phyloP scores from a whole-genome alignment of 169 alveolate species.

The Cryptosporidium viatorum region DNA sequence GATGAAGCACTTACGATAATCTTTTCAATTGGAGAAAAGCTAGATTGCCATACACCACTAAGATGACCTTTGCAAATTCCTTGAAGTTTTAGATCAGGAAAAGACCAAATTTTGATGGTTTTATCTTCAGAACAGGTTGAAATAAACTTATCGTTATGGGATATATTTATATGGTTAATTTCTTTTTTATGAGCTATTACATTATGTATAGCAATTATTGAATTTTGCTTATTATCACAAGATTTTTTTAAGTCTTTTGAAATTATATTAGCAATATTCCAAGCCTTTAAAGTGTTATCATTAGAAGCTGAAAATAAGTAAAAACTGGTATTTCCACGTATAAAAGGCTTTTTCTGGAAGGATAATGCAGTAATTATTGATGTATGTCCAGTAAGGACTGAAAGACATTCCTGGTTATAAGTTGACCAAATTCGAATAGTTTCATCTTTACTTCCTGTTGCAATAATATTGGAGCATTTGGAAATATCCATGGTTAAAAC shows the following conservation, averaged over 20 bases:
- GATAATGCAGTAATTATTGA: slow-evolving; percentile 86
- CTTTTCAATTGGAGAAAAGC: slow-evolving; percentile 84
- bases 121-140: slow-evolving; percentile 89
- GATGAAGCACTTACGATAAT: slow-evolving; percentile 86
- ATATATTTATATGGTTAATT: slow-evolving; percentile 36
- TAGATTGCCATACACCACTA: slow-evolving; percentile 82
- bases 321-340: slow-evolving; percentile 79
- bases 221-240: slow-evolving; percentile 73
- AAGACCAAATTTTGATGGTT: slow-evolving; percentile 85
- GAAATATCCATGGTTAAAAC: slow-evolving; percentile 66
- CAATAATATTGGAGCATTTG: slow-evolving; percentile 79
- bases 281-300: slow-evolving; percentile 83
- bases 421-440: slow-evolving; percentile 86
- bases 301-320: slow-evolving; percentile 85
- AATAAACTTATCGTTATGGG: slow-evolving; percentile 75
- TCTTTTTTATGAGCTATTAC: slow-evolving; percentile 71
- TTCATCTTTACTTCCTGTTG: slow-evolving; percentile 86
- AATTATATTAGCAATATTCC: slow-evolving; percentile 71
- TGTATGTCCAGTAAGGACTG: slow-evolving; percentile 85
- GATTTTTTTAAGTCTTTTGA: background rate
- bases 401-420: slow-evolving; percentile 77
- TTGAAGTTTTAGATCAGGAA: slow-evolving; percentile 60
- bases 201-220: slow-evolving; percentile 31
- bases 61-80: slow-evolving; percentile 84
- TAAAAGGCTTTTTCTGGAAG: slow-evolving; percentile 79